phyloP scores from a whole-genome alignment of 495 filamentous ascomycete genomes.

The Zalerion maritima region DNA sequence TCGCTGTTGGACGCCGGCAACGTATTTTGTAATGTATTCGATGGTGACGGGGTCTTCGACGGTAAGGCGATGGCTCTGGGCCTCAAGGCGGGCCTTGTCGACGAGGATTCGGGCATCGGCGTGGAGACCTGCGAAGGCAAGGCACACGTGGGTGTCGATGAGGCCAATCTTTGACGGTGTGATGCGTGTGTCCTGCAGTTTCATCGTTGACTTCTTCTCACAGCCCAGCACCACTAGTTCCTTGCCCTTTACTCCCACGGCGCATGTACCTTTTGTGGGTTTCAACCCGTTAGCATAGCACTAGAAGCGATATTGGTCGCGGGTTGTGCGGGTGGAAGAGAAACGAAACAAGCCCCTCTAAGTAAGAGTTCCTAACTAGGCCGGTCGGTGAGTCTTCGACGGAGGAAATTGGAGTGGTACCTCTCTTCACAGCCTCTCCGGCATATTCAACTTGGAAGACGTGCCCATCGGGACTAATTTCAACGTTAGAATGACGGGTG shows the following conservation, averaged over 20 bases:
- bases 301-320: constrained; percentile 1
- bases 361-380: constrained; percentile 1
- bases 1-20: constrained; percentile 91
- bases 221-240: constrained; percentile 93
- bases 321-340: not conserved
- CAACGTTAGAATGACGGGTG: constrained; percentile 17
- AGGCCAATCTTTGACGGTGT: constrained; percentile 95
- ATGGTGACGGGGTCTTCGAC: constrained; percentile 95
- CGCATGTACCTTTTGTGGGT: constrained; percentile 92
- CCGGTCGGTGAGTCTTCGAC: not conserved
- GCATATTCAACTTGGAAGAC: constrained; percentile 99
- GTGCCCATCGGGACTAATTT: constrained; percentile 83
- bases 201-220: constrained; percentile 97
- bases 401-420: constrained; percentile 30
- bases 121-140: constrained; percentile 93
- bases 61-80: constrained; percentile 94
- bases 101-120: constrained; percentile 94
- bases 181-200: constrained; percentile 97
- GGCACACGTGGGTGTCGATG: constrained; percentile 86
- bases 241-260: constrained; percentile 89
- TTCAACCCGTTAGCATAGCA: constrained; percentile 7
- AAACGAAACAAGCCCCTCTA: constrained; percentile 1
- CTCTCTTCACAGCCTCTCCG: constrained; percentile 95
- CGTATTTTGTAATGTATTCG: constrained; percentile 98
- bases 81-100: constrained; percentile 92